A percentile compares a stretch with the other conserved stretches of the same genome.
phyloP scores from a whole-genome alignment of 208 protist species.

The Leishmania tarentolae region DNA sequence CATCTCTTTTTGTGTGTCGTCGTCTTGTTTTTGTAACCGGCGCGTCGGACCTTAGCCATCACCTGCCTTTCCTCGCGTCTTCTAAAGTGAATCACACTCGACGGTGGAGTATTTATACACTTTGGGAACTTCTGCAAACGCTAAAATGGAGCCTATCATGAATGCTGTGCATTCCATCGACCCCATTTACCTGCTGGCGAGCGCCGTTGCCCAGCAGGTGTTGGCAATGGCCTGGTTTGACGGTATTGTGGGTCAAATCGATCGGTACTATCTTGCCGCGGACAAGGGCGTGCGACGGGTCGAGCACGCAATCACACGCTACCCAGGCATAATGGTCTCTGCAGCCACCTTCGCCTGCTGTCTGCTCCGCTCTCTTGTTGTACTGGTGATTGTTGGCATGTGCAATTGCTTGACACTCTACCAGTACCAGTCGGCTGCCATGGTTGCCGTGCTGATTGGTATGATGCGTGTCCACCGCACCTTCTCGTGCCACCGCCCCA shows the following conservation, averaged over 20 bases:
- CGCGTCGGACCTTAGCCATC: background rate
- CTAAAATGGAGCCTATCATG: constrained; percentile 22
- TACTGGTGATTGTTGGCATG: constrained; percentile 43
- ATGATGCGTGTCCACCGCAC: constrained; percentile 61
- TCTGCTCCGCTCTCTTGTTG: constrained; percentile 45
- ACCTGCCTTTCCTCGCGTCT: background rate
- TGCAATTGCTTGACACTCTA: constrained; percentile 51
- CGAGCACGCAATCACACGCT: constrained; percentile 78
- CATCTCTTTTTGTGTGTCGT: background rate
- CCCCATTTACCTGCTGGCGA: constrained; percentile 48
- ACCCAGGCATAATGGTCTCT: constrained; percentile 42
- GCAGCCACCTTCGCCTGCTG: constrained; percentile 47
- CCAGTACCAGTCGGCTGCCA: constrained; percentile 68
- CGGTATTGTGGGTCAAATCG: constrained; percentile 69
- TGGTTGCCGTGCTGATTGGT: constrained; percentile 50
- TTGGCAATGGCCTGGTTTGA: constrained; percentile 82
- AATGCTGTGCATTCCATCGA: constrained; percentile 42
- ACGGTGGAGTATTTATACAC: background rate
- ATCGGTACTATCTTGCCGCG: constrained; percentile 79
- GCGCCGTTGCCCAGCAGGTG: constrained; percentile 65
- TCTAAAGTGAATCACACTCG: background rate
- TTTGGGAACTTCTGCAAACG: background rate
- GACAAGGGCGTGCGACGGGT: constrained; percentile 86
- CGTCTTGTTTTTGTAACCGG: background rate
- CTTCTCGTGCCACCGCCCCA: constrained; percentile 77